Percentiles rank a stretch among this genome's conserved stretches.
phyloP scores from a whole-genome alignment of 306 rosid genomes.

The Castanea crenata region DNA sequence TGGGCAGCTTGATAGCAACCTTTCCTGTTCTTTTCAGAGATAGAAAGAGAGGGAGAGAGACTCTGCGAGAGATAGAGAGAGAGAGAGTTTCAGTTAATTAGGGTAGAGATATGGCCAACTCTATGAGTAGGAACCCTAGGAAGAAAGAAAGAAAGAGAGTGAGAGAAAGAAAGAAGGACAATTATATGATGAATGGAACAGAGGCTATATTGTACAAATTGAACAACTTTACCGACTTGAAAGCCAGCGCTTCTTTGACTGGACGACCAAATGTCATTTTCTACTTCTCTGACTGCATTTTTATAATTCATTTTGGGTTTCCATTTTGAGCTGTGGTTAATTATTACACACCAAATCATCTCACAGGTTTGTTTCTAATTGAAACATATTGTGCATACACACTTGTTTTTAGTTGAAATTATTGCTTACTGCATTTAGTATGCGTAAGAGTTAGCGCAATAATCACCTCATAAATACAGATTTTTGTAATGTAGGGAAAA shows the following conservation, averaged over 20 bases:
- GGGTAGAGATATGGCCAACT: slow-evolving; percentile 3
- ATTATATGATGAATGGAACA: slow-evolving; percentile 25
- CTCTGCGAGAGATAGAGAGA: neutral
- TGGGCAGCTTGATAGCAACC: slow-evolving; percentile 10
- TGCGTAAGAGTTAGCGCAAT: too few relatives aligned
- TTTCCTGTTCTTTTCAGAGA: neutral
- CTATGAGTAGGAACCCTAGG: slow-evolving; percentile 16
- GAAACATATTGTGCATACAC: too few relatives aligned
- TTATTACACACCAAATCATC: too few relatives aligned
- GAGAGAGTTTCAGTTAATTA: neutral
- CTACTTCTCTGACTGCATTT: slow-evolving; percentile 2
- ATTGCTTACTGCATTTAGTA: too few relatives aligned
- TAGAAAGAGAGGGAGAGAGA: neutral
- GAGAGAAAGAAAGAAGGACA: slow-evolving; percentile 5
- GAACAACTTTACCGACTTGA: neutral
- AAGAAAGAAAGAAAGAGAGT: neutral
- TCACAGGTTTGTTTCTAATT: too few relatives aligned
- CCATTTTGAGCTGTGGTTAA: neutral
- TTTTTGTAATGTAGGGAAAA: fast-evolving
- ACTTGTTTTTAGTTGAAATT: too few relatives aligned
- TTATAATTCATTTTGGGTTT: neutral
- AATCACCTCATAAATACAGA: too few relatives aligned
- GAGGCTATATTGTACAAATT: neutral
- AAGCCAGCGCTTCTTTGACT: slow-evolving; percentile 16
- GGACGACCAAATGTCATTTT: slow-evolving; percentile 7